Base-by-base conservation (phyloP, 176 grass and related monocot genomes). In the Chloris gayana region DNA sequence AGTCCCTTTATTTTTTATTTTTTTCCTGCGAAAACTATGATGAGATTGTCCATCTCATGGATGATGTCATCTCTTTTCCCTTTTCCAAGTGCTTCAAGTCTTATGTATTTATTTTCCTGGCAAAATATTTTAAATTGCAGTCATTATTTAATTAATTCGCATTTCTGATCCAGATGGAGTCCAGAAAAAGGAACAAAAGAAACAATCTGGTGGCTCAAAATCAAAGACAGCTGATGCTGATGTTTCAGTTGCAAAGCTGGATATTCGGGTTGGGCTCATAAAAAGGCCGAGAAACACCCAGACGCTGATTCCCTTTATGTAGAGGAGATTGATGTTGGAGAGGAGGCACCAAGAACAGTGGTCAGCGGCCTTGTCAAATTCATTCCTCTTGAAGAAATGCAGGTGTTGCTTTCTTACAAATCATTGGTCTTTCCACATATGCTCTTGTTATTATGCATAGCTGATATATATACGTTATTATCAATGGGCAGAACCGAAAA, bases 251-350 rank as follows among this genome's bases (percentile, higher is more conserved):
- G 79, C 93, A 7, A 99, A 88, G 81, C 80, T 99, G 67, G 96
- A 99, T 47, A 90, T 99, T 69, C 86, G 92, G 39, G 96, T 99
- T 60, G 96, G 96, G 41, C 81, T 95, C 41, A 91, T 99, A 38
- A 95, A 46, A 92, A 93, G 86, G 96, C 79, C 64, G 89, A 93
- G 82, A 99, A 95, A 80, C 96, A 99, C 59, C 92, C 86, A 33
- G 96, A 95, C 63, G 96, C 96, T 17, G 90, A 99, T 91, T 95
- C 96, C 17, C 90, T 99, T 67, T 99, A 99, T 17, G 88, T 99
- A 14, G 96, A 95, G 85, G 96, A 95, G 88, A 99, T 99, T 2
- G 96, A 99, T 87, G 90, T 95, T 59, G 96, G 96, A 83, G 96
- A 99, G 70, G 92, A 85, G 67, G 86, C 81, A 76, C 87, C 90